phyloP scores from a whole-genome alignment of 2,329 filamentous ascomycete species.

The Pseudogymnoascus sp. region DNA sequence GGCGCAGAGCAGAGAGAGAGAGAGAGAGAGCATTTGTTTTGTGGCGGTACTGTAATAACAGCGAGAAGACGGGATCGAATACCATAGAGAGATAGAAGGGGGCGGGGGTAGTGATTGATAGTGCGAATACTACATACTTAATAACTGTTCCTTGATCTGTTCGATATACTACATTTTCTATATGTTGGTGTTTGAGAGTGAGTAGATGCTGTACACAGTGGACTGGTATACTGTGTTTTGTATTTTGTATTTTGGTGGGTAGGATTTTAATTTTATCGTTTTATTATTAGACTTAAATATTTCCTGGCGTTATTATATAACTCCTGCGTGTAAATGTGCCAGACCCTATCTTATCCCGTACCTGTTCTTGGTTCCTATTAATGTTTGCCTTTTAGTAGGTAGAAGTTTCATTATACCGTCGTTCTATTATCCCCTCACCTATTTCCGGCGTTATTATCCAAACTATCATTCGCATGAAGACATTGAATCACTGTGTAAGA shows the following conservation, averaged over 20 bases:
- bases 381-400: too few relatives aligned
- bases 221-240: too few relatives aligned
- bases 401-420: too few relatives aligned
- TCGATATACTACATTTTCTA: not conserved
- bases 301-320: not conserved
- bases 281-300: not conserved
- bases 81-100: not conserved
- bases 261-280: too few relatives aligned
- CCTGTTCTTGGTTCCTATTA: too few relatives aligned
- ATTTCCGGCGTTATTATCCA: too few relatives aligned
- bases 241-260: too few relatives aligned
- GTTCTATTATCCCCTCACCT: too few relatives aligned
- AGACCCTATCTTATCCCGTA: not conserved
- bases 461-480: too few relatives aligned
- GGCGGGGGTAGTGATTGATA: not conserved
- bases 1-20: not conserved
- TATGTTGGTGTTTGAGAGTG: not conserved
- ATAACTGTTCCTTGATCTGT: not conserved
- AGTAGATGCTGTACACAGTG: too few relatives aligned
- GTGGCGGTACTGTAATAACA: not conserved
- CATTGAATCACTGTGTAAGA: too few relatives aligned
- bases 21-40: not conserved
- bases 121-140: slow-evolving; percentile 5
- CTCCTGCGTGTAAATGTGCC: too few relatives aligned
- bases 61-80: not conserved